Percentiles rank a stretch among this genome's conserved stretches.
Evolutionary conservation across 768 basidiomycete species (phyloP).

Genomic region (Hirschioporus abietinus): DNA sequence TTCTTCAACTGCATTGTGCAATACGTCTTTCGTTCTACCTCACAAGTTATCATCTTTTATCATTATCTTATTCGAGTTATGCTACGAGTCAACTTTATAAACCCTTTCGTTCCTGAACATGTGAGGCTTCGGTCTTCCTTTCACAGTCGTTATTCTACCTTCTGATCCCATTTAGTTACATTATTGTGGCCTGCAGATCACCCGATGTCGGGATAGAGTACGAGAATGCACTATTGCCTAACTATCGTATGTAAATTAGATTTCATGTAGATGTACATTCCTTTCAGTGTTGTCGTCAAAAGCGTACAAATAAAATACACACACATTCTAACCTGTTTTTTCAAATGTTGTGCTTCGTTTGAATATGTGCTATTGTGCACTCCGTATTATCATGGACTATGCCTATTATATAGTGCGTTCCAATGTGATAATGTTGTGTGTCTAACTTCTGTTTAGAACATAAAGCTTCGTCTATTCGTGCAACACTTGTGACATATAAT

Average conservation of each 20-base stretch:
- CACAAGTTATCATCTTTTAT: slow-evolving; percentile 1
- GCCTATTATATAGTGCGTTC: no score
- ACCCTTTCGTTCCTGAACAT: neutral
- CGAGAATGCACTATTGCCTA: neutral
- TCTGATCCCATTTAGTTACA: neutral
- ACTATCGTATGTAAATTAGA: neutral
- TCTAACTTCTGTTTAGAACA: no score
- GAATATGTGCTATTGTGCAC: no score
- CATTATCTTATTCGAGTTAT: neutral
- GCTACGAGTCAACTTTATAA: neutral
- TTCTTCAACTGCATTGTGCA: neutral
- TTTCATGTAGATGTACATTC: neutral
- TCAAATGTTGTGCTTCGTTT: no score
- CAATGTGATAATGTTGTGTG: no score
- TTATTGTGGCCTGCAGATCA: neutral
- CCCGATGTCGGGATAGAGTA: neutral
- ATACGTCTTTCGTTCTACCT: neutral
- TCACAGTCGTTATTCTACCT: neutral
- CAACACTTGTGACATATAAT: no score
- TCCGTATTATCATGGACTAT: no score
- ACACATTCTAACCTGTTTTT: neutral
- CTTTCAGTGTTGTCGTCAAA: neutral
- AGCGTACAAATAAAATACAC: neutral
- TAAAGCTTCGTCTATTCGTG: no score
- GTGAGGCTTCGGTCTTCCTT: neutral